Evolutionary conservation across 805 yeast species (phyloP), one percentile per base, ranked within the genome.

Genomic region (Alloascoidea africana): DNA sequence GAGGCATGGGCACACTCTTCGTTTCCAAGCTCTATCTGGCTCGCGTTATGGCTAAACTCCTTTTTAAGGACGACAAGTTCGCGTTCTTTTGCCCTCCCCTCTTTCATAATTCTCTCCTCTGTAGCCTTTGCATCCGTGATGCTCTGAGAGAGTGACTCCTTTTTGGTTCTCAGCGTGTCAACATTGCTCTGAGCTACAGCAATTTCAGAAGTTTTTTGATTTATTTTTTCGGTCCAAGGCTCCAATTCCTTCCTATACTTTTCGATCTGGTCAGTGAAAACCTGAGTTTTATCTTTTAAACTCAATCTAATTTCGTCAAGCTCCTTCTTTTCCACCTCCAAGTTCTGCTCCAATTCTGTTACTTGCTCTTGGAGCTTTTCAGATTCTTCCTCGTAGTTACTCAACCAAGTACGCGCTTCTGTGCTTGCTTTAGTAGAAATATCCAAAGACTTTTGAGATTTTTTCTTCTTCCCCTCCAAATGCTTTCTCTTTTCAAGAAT

Each of bases 151-250:
- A 67, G 50, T 14, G 65, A 63, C 0, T 52, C 51, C 35, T 63
- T 59, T 41, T 73, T 70, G 14, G 64, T 68, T 16, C 58, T 50
- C 5, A 80, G 49, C 53, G 83, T 65, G 16, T 72, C 70, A n/a
- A 83, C 64, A 42, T 77, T 73, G 4, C 83, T 70, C 37, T 70
- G 64, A 3, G 75, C 70, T n/a, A 83, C 66, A 37, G 75, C 69
- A 4, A 80, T 67, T 35, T 74, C 73, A 11, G 80, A 68, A 39
- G 73, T 73, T 40, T 76, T 75, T 13, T 68, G 66, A 41, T 70
- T 75, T 18, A 86, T 58, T 44, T 73, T 68, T 17, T 69, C 76
- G 41, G 73, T 73, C 87, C 93, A 85, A 0, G 97, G 98, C 45
- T 82, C 87, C 4, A 85, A 58, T 42, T 77, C 65, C 4, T 63